Percentiles rank a stretch among this genome's conserved stretches.
Conservation (phyloP, 2,329 filamentous ascomycete species). For the Calonectria henricotiae region DNA sequence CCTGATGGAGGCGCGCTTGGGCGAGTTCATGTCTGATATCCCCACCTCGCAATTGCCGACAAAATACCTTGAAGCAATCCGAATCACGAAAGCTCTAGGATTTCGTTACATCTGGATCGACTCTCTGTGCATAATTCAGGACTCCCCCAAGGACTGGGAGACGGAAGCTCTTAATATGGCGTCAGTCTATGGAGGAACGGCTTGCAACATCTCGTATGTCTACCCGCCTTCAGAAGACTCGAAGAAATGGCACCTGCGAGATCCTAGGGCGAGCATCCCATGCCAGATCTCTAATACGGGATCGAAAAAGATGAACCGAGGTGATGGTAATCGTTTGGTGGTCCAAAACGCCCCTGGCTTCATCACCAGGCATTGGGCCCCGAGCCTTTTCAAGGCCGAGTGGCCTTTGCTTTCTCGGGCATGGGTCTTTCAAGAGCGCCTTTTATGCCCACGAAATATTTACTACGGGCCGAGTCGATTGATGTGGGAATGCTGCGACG, state of each 20-base stretch:
- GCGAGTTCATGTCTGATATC: slow-evolving; percentile 25
- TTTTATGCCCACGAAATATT: slow-evolving; percentile 4
- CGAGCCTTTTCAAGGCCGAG: slow-evolving; percentile 6
- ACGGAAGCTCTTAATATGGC: slow-evolving; percentile 24
- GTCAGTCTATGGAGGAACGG: slow-evolving; percentile 21
- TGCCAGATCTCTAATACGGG: not conserved
- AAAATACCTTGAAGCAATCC: slow-evolving; percentile 28
- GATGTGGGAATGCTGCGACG: slow-evolving; percentile 20
- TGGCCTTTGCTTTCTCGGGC: slow-evolving; percentile 14
- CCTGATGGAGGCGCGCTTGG: slow-evolving; percentile 15
- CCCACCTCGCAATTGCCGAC: slow-evolving; percentile 6
- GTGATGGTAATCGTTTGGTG: not conserved
- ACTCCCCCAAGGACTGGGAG: slow-evolving; percentile 22
- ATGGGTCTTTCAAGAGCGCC: slow-evolving; percentile 9
- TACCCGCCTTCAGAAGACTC: slow-evolving; percentile 24
- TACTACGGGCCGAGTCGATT: slow-evolving; percentile 12
- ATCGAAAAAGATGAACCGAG: not conserved
- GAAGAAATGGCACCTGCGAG: slow-evolving; percentile 16
- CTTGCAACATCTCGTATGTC: slow-evolving; percentile 32
- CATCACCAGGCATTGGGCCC: slow-evolving; percentile 8
- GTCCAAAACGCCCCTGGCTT: slow-evolving; percentile 10
- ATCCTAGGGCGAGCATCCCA: slow-evolving; percentile 15
- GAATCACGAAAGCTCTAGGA: slow-evolving; percentile 24
- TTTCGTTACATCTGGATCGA: slow-evolving; percentile 28
- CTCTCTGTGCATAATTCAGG: slow-evolving; percentile 14